These are phyloP conservation scores for Akanthomyces lecanii DNA, from an alignment of 2,329 filamentous ascomycete genomes.

Conservation along the genomic window DNA sequence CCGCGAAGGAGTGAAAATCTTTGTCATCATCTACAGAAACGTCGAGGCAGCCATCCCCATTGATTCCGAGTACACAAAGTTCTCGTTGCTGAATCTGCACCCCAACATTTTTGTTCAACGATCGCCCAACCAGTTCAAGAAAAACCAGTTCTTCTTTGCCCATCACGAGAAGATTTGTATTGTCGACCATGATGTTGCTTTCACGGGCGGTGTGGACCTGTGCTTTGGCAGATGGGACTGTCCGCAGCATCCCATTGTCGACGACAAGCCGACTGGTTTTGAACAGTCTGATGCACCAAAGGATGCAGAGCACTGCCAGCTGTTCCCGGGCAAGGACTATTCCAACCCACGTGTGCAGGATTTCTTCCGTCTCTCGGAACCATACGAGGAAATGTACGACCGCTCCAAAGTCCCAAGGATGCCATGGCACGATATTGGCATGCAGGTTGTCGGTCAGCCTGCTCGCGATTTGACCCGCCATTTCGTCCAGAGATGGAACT, in stretches of 20 bases:
- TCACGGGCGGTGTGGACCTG: constrained; percentile 91
- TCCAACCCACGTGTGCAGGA: constrained; percentile 94
- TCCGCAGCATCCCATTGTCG: constrained; percentile 82
- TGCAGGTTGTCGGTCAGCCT: constrained; percentile 96
- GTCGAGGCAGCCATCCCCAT: constrained; percentile 97
- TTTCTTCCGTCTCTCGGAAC: constrained; percentile 87
- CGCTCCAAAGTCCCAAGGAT: constrained; percentile 82
- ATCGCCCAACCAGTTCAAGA: constrained; percentile 95
- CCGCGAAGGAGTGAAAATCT: constrained; percentile 91
- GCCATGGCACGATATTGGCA: constrained; percentile 98
- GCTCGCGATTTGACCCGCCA: constrained; percentile 90
- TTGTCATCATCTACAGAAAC: constrained; percentile 96
- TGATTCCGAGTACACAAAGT: constrained; percentile 97
- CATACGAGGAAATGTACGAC: constrained; percentile 99
- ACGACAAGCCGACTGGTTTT: constrained; percentile 94
- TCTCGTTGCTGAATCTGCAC: constrained; percentile 88
- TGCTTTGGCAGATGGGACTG: constrained; percentile 98
- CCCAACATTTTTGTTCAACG: constrained; percentile 95
- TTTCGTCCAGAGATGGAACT: constrained; percentile 98
- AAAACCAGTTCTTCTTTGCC: constrained; percentile 99
- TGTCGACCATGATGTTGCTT: constrained; percentile 92
- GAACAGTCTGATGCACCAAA: constrained; percentile 70
- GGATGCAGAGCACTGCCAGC: constrained; percentile 89
- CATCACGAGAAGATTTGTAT: constrained; percentile 98
- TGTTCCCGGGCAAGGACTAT: constrained; percentile 98